These are phyloP conservation scores for Globisporangium middletonii DNA, from an alignment of 352 stramenopile species.

Conservation along the genomic window DNA sequence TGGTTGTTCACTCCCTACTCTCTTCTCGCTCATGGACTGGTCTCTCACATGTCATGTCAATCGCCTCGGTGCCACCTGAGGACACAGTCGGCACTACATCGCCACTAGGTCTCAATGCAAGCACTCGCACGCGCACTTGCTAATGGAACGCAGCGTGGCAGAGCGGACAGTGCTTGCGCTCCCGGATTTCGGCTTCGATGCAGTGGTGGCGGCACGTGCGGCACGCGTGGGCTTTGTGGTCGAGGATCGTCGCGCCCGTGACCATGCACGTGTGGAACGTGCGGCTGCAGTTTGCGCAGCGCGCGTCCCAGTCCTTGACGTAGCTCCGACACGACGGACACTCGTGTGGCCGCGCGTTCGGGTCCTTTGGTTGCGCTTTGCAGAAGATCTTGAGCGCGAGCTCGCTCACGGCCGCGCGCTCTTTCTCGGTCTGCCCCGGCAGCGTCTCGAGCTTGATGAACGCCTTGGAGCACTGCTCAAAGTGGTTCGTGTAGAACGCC, in stretches of 20 bases:
- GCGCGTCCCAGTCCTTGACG: slow-evolving; percentile 83
- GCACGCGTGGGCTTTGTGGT: slow-evolving; percentile 74
- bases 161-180: slow-evolving; percentile 82
- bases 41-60: too few relatives aligned
- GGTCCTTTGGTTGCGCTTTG: slow-evolving; percentile 65
- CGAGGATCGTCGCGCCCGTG: slow-evolving; percentile 67
- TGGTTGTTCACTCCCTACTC: too few relatives aligned
- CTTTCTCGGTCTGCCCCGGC: slow-evolving; percentile 47
- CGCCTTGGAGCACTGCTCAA: slow-evolving; percentile 85
- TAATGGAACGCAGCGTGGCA: slow-evolving; percentile 70
- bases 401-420: slow-evolving; percentile 52
- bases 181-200: slow-evolving; percentile 81
- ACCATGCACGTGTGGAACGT: slow-evolving; percentile 74
- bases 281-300: slow-evolving; percentile 75
- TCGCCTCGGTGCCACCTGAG: too few relatives aligned
- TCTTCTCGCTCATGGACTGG: too few relatives aligned
- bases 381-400: slow-evolving; percentile 87
- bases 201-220: slow-evolving; percentile 83
- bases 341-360: slow-evolving; percentile 65
- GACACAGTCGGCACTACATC: too few relatives aligned
- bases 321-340: slow-evolving; percentile 77
- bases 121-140: not conserved
- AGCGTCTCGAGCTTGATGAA: slow-evolving; percentile 93
- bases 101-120: not conserved
- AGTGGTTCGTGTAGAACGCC: slow-evolving; percentile 90